Evolutionary conservation across 345 rosid genomes (phyloP).

Genomic region (Melaleuca quinquenervia): DNA sequence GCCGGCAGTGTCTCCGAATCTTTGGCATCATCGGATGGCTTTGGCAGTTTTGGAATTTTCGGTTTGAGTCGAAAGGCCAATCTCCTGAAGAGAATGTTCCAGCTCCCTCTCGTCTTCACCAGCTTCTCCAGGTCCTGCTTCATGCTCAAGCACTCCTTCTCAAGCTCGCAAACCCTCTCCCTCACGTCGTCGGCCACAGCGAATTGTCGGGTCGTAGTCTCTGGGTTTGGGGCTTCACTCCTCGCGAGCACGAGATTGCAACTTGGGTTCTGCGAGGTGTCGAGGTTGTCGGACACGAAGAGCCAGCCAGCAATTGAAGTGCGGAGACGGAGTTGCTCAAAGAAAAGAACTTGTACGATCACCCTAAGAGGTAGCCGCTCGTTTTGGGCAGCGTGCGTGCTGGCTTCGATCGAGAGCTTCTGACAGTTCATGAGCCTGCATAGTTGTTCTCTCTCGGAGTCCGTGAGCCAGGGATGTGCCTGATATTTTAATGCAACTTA

Average conservation of each 20-base stretch:
- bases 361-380: constrained; percentile 86
- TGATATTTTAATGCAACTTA: constrained; percentile 3
- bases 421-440: constrained; percentile 81
- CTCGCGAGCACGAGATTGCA: constrained; percentile 32
- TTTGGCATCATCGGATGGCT: constrained; percentile 1
- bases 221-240: constrained; percentile 8
- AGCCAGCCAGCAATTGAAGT: constrained; percentile 68
- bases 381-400: constrained; percentile 90
- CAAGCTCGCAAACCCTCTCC: constrained; percentile 63
- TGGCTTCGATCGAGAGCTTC: constrained; percentile 83
- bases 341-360: constrained; percentile 81
- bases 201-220: neutral
- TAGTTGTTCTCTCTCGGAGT: constrained; percentile 63
- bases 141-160: constrained; percentile 70
- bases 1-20: neutral
- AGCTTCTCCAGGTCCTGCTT: constrained; percentile 69
- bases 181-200: constrained; percentile 38
- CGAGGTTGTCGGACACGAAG: constrained; percentile 49
- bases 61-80: constrained; percentile 22
- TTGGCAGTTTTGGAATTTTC: constrained; percentile 13
- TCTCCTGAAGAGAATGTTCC: constrained; percentile 44
- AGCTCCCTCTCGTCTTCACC: constrained; percentile 48
- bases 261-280: constrained; percentile 23
- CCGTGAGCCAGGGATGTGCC: constrained; percentile 93
- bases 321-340: constrained; percentile 79